phyloP scores from a whole-genome alignment of 169 alveolate species.

The Plasmodium cynomolgi region DNA sequence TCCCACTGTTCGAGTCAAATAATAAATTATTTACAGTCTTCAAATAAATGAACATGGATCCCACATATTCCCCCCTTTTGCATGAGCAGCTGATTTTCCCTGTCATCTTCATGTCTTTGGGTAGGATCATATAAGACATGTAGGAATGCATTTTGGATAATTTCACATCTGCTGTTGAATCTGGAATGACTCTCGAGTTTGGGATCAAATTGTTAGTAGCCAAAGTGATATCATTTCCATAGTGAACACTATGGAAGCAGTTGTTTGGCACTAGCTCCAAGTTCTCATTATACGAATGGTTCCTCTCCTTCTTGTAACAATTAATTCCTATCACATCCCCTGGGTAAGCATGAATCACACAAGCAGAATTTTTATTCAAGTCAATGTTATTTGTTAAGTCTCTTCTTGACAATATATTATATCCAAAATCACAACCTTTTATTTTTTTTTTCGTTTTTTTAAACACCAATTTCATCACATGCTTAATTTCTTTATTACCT shows the following conservation, averaged over 20 bases:
- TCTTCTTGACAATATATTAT: constrained; percentile 14
- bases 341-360: constrained; percentile 46
- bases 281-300: constrained; percentile 6
- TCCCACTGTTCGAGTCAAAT: not conserved
- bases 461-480: constrained; percentile 40
- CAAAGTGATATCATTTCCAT: constrained; percentile 18
- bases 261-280: constrained; percentile 24
- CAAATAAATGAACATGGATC: constrained; percentile 21
- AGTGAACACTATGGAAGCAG: constrained; percentile 53
- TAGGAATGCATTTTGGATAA: constrained; percentile 41
- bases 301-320: constrained; percentile 36
- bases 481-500: not conserved
- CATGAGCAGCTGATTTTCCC: constrained; percentile 32
- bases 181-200: constrained; percentile 66
- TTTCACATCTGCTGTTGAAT: constrained; percentile 22
- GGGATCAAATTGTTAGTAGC: constrained; percentile 47
- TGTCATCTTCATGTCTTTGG: constrained; percentile 14
- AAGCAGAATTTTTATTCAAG: constrained; percentile 8
- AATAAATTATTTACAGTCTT: constrained; percentile 8
- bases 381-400: constrained; percentile 13
- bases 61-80: constrained; percentile 16
- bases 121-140: constrained; percentile 38
- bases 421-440: constrained; percentile 72
- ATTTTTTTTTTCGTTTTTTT: constrained; percentile 42
- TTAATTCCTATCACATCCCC: constrained; percentile 52